Conservation (phyloP, 1,284 basidiomycete genomes). For the Tetrapyrgos nigripes region DNA sequence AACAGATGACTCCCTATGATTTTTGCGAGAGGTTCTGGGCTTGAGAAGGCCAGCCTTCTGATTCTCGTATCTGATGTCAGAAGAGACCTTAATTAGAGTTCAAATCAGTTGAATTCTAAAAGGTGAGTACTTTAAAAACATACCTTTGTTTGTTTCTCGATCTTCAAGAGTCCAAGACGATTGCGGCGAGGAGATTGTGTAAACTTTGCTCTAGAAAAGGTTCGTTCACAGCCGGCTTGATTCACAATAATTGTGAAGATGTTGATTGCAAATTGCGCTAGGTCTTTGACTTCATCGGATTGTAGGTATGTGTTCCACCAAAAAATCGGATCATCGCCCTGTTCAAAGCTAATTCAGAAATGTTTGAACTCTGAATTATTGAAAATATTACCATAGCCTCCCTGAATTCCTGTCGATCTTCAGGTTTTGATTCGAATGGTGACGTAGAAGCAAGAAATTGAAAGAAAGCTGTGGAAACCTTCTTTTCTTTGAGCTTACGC, state of each 20-base stretch:
- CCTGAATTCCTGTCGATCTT: neutral
- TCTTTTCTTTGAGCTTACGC: slow-evolving; percentile 20
- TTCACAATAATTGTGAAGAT: slow-evolving; percentile 7
- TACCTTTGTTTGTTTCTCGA: slow-evolving; percentile 6
- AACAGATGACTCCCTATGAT: neutral
- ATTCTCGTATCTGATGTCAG: neutral
- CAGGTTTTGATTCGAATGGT: slow-evolving; percentile 24
- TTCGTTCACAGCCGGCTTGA: slow-evolving; percentile 9
- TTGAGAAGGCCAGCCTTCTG: neutral
- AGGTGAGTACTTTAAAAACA: neutral
- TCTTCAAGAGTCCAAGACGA: slow-evolving; percentile 2
- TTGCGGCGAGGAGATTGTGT: neutral
- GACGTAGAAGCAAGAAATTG: slow-evolving; percentile 27
- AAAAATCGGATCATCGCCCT: neutral
- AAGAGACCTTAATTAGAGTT: neutral
- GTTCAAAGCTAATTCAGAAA: neutral
- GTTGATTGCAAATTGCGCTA: slow-evolving; percentile 2
- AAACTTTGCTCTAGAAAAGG: neutral
- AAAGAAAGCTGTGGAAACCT: slow-evolving; percentile 25
- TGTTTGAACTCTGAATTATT: neutral
- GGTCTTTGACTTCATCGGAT: neutral
- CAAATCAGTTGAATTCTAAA: neutral
- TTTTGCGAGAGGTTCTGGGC: neutral
- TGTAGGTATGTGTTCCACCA: neutral
- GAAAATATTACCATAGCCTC: neutral